A percentile compares a stretch with the other conserved stretches of the same genome.
phyloP scores from a whole-genome alignment of 2,329 filamentous ascomycete genomes.

The Phyllosticta citribraziliensis region DNA sequence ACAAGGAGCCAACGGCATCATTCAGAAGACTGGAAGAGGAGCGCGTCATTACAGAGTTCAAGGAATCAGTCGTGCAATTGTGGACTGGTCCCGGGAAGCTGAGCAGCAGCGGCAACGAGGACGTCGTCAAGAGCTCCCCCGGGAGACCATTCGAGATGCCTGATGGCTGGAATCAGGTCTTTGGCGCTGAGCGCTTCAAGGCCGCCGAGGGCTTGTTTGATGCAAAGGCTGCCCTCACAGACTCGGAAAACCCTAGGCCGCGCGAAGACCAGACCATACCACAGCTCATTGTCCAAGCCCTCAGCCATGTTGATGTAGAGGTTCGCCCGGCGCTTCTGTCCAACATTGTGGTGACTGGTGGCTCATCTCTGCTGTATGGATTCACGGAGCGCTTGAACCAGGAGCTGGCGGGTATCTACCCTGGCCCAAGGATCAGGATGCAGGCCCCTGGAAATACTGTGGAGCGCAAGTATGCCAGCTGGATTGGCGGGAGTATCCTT shows the following conservation, averaged over 20 bases:
- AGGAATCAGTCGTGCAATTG: conserved; percentile 90
- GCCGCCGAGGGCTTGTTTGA: conserved; percentile 89
- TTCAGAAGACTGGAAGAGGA: conserved; percentile 85
- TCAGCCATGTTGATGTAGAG: conserved; percentile 80
- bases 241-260: conserved; percentile 41
- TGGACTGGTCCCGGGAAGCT: conserved; percentile 75
- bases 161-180: conserved; percentile 92
- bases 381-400: conserved; percentile 84
- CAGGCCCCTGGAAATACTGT: conserved; percentile 77
- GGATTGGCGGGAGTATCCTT: conserved; percentile 94
- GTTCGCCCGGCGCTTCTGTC: conserved; percentile 70
- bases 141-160: conserved; percentile 94
- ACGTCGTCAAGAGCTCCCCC: conserved; percentile 60
- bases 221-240: conserved; percentile 58
- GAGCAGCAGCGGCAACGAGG: conserved; percentile 43
- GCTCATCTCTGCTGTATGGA: conserved; percentile 76
- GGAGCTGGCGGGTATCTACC: conserved; percentile 73
- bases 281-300: conserved; percentile 65
- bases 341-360: conserved; percentile 90
- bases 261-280: conserved; percentile 73
- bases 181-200: conserved; percentile 77
- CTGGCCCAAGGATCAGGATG: conserved; percentile 77
- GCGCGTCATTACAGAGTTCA: conserved; percentile 88
- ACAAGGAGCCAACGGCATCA: conserved; percentile 50
- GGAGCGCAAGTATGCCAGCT: conserved; percentile 84